Percentiles rank a stretch among this genome's conserved stretches.
Conservation (phyloP, 768 basidiomycete genomes). For the Tubosaeta sp. region DNA sequence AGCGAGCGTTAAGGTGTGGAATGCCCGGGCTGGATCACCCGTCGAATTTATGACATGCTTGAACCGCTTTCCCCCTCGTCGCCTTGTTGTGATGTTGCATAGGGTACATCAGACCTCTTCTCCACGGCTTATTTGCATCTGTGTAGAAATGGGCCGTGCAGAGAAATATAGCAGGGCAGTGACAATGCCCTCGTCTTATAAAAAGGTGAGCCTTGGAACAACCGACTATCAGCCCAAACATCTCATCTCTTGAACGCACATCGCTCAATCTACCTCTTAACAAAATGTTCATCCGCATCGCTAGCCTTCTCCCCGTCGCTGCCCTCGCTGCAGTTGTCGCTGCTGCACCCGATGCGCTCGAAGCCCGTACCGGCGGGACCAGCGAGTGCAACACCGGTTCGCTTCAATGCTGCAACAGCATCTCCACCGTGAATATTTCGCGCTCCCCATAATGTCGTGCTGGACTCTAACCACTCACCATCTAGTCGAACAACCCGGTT, state of each 20-base stretch:
- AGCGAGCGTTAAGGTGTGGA: too few relatives aligned
- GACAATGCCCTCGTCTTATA: constrained; percentile 1
- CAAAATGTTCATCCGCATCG: constrained; percentile 10
- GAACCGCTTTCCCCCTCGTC: neutral
- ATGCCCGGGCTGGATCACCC: too few relatives aligned
- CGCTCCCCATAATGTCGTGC: neutral
- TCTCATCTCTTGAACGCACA: neutral
- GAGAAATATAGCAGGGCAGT: neutral
- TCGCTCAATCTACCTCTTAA: neutral
- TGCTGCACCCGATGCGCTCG: neutral
- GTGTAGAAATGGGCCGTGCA: neutral
- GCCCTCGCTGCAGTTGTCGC: neutral
- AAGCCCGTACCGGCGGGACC: neutral
- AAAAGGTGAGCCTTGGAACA: neutral
- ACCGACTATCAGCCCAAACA: neutral
- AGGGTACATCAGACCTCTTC: neutral
- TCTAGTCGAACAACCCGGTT: neutral
- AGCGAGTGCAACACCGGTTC: constrained; percentile 10
- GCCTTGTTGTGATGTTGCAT: neutral
- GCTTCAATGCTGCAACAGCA: constrained; percentile 13
- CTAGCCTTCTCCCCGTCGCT: neutral
- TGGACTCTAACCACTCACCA: neutral
- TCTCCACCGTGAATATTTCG: neutral
- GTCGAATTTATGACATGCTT: too few relatives aligned
- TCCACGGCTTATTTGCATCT: too few relatives aligned